phyloP scores from a whole-genome alignment of 345 rosid genomes.

The Hevea brasiliensis region DNA sequence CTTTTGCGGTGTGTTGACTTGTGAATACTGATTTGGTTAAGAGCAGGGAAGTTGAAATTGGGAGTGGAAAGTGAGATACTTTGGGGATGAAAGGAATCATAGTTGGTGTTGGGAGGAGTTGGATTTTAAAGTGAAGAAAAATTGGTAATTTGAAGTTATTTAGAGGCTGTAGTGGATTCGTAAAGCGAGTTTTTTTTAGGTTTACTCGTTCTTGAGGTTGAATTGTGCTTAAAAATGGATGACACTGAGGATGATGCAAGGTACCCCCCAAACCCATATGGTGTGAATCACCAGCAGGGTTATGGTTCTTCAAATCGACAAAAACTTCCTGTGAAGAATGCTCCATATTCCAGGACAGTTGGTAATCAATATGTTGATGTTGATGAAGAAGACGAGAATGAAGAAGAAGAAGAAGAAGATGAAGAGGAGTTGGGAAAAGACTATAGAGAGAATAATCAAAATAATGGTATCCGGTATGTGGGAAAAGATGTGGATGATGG shows the following conservation, averaged over 20 bases:
- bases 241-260: slow-evolving; percentile 71
- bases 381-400: slow-evolving; percentile 43
- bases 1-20: background rate
- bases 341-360: slow-evolving; percentile 35
- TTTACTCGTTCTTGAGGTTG: background rate
- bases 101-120: background rate
- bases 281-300: slow-evolving; percentile 38
- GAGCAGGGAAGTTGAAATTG: background rate
- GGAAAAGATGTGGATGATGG: slow-evolving; percentile 39
- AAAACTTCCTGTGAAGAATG: slow-evolving; percentile 52
- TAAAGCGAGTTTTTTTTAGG: no score
- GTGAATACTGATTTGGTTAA: background rate
- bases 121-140: background rate
- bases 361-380: slow-evolving; percentile 36
- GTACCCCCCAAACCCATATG: slow-evolving; percentile 58
- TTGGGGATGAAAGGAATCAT: background rate
- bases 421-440: slow-evolving; percentile 38
- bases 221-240: slow-evolving; percentile 60
- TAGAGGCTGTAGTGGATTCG: no score
- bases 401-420: slow-evolving; percentile 31
- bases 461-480: slow-evolving; percentile 37
- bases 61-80: background rate
- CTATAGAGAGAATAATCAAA: slow-evolving; percentile 41
- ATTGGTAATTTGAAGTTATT: background rate
- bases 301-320: slow-evolving; percentile 51